Percentiles rank a stretch among this genome's conserved stretches.
phyloP scores from a whole-genome alignment of 1,139 yeast species.

The Protomyces gravidus region DNA sequence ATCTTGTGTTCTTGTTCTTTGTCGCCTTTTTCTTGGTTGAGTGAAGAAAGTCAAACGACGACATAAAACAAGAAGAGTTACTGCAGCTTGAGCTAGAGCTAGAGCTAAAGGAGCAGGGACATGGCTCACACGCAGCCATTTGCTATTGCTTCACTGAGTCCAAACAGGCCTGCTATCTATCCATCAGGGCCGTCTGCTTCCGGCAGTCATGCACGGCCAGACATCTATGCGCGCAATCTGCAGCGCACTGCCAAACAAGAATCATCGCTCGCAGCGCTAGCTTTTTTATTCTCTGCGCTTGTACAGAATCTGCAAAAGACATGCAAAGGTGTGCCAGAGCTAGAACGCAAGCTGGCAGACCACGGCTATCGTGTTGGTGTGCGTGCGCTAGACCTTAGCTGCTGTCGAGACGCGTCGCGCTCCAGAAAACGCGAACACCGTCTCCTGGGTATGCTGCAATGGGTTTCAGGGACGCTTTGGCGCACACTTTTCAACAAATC shows the following conservation, averaged over 20 bases:
- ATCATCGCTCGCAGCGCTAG: constrained; percentile 61
- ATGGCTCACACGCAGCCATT: background rate
- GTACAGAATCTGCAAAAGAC: constrained; percentile 62
- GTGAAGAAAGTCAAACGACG: too few species aligned
- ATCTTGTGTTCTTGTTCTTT: background rate
- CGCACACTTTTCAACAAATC: constrained; percentile 69
- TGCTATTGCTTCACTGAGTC: background rate
- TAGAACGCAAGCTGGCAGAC: constrained; percentile 64
- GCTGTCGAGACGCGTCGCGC: constrained; percentile 59
- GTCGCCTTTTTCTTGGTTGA: background rate
- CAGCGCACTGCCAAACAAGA: constrained; percentile 58
- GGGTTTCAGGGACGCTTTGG: constrained; percentile 82
- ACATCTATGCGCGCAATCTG: constrained; percentile 64
- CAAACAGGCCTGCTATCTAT: background rate
- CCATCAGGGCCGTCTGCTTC: background rate
- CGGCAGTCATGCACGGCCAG: constrained; percentile 18
- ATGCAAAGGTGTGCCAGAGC: constrained; percentile 67
- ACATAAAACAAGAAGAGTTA: background rate
- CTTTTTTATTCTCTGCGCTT: constrained; percentile 68
- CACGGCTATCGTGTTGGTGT: constrained; percentile 70
- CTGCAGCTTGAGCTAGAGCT: background rate
- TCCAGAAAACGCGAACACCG: constrained; percentile 65
- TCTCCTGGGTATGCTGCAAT: constrained; percentile 74
- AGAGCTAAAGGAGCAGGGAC: too few species aligned
- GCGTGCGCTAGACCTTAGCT: constrained; percentile 55